These are phyloP conservation scores for Alternaria viburni DNA, from an alignment of 2,329 filamentous ascomycete genomes.

Conservation along the genomic window DNA sequence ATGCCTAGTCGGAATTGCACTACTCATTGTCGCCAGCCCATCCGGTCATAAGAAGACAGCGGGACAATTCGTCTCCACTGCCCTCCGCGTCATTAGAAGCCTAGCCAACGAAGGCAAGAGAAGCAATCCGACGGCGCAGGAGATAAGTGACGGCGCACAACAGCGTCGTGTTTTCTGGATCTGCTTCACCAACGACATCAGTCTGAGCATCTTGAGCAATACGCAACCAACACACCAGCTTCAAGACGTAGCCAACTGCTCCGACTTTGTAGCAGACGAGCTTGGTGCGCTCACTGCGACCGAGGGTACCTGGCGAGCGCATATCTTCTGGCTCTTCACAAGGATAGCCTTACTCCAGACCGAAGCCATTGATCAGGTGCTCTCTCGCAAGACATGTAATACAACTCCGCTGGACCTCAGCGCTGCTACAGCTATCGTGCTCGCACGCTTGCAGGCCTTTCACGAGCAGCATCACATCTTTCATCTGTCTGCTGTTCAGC, in stretches of 20 bases:
- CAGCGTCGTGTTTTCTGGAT: conserved; percentile 34
- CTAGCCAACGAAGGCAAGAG: conserved; percentile 25
- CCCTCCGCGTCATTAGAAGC: conserved; percentile 28
- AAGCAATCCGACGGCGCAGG: not conserved
- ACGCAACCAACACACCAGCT: conserved; percentile 24
- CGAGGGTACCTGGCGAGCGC: conserved; percentile 29
- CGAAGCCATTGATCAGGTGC: conserved; percentile 30
- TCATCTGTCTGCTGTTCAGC: conserved; percentile 16
- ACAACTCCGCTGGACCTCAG: conserved; percentile 6
- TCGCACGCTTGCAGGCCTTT: conserved; percentile 18
- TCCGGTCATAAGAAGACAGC: conserved; percentile 8
- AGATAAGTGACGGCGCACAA: conserved; percentile 21
- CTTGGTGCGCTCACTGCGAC: conserved; percentile 27
- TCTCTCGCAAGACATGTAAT: conserved; percentile 14
- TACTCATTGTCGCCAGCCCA: conserved; percentile 23
- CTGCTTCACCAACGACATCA: conserved; percentile 28
- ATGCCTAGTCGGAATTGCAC: conserved; percentile 27
- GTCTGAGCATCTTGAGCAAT: conserved; percentile 22
- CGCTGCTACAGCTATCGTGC: conserved; percentile 4
- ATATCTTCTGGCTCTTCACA: conserved; percentile 27
- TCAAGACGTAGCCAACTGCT: conserved; percentile 21
- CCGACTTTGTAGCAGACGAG: conserved; percentile 16
- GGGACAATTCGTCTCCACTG: conserved; percentile 29
- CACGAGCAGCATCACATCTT: conserved; percentile 30
- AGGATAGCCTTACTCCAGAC: conserved; percentile 30